phyloP scores from a whole-genome alignment of 257 asterid genomes.

The Ajuga chamaepitys region DNA sequence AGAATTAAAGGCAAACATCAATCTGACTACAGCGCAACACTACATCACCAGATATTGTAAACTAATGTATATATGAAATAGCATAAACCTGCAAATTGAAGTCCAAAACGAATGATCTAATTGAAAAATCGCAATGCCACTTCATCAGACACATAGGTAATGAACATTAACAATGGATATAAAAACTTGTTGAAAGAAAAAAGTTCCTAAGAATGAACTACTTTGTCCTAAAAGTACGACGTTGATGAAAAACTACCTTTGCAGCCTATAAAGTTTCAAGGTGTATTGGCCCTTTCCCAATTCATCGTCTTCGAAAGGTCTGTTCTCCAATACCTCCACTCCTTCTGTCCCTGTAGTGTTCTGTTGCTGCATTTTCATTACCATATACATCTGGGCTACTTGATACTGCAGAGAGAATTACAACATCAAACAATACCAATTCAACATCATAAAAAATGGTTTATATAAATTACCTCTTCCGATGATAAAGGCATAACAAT shows the following conservation, averaged over 20 bases:
- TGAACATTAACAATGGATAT: not conserved
- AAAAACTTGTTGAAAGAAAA: not conserved
- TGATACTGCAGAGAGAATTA: constrained; percentile 49
- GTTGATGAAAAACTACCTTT: constrained; percentile 40
- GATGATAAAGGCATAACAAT: constrained; percentile 81
- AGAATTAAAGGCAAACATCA: not conserved
- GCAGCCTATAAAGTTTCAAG: constrained; percentile 56
- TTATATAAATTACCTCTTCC: constrained; percentile 60
- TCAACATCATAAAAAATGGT: not conserved
- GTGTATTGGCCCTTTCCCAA: constrained; percentile 83
- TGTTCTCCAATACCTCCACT: constrained; percentile 86
- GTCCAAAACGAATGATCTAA: too few species aligned
- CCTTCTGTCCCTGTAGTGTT: constrained; percentile 73
- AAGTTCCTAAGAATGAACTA: not conserved
- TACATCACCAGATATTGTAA: not conserved
- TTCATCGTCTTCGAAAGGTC: constrained; percentile 60
- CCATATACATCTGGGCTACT: constrained; percentile 83
- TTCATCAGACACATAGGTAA: not conserved
- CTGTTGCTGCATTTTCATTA: constrained; percentile 89
- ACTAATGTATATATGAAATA: too few species aligned
- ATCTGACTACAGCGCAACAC: not conserved
- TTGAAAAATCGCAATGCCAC: too few species aligned
- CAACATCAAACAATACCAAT: not conserved
- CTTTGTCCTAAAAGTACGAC: not conserved
- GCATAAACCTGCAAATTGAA: too few species aligned